Conservation (phyloP, 2,329 filamentous ascomycete genomes). For the Ceratocystis huliohia region DNA sequence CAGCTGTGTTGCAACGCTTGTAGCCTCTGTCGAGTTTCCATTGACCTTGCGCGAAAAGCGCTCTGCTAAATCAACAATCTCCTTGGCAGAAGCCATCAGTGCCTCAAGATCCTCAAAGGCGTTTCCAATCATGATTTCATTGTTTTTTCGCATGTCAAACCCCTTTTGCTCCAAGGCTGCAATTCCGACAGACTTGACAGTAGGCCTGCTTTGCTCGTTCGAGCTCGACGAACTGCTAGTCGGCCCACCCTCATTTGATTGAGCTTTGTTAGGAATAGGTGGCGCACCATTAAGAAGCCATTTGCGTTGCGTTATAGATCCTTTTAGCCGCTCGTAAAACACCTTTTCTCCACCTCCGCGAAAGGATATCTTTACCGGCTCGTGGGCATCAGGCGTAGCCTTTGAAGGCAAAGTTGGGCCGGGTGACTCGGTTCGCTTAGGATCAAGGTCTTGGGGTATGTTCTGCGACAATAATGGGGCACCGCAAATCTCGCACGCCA, state of each 20-base stretch:
- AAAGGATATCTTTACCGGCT: conserved; percentile 85
- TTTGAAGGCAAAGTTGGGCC: conserved; percentile 49
- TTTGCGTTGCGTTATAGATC: conserved; percentile 80
- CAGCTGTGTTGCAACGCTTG: conserved; percentile 49
- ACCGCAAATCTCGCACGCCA: conserved; percentile 83
- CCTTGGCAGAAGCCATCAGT: conserved; percentile 92
- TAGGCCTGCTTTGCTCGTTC: conserved; percentile 24
- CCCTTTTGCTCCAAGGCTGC: conserved; percentile 82
- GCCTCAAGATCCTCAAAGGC: conserved; percentile 95
- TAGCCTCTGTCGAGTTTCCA: conserved; percentile 58
- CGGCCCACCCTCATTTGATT: conserved; percentile 25
- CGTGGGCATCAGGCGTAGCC: conserved; percentile 42
- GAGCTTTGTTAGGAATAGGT: conserved; percentile 54
- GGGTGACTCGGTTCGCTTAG: conserved; percentile 56
- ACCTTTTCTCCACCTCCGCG: conserved; percentile 77
- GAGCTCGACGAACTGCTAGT: conserved; percentile 25
- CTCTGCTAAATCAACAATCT: conserved; percentile 87
- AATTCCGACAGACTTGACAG: conserved; percentile 62
- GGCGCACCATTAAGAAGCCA: conserved; percentile 88
- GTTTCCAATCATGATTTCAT: conserved; percentile 80
- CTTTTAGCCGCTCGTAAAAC: conserved; percentile 79
- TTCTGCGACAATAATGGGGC: conserved; percentile 53
- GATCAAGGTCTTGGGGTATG: conserved; percentile 28
- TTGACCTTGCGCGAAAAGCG: conserved; percentile 61
- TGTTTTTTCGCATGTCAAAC: conserved; percentile 76